These are phyloP conservation scores for Alectoria sarmentosa DNA, from an alignment of 495 filamentous ascomycete genomes.

Conservation along the genomic window DNA sequence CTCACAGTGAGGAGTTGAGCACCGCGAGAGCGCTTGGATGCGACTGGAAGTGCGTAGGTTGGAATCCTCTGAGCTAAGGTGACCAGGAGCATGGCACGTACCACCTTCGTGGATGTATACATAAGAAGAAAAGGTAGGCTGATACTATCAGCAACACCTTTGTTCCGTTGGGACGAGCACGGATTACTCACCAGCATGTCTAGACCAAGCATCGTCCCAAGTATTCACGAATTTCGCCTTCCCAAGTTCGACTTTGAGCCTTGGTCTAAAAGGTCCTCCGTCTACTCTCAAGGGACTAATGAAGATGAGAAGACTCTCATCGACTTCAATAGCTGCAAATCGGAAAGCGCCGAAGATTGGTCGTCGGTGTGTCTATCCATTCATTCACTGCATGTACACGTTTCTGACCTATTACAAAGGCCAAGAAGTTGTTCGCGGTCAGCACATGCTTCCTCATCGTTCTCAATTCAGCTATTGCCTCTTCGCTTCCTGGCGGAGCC, in stretches of 20 bases:
- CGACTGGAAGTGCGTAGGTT: background rate
- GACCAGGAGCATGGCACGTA: background rate
- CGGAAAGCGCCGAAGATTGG: slow-evolving; percentile 34
- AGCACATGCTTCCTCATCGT: slow-evolving; percentile 46
- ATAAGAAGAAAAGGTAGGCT: background rate
- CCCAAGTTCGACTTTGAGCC: slow-evolving; percentile 1
- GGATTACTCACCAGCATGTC: background rate
- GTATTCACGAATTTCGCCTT: background rate
- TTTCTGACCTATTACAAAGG: slow-evolving; percentile 17
- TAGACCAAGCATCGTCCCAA: slow-evolving; percentile 4
- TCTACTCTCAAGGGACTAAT: background rate
- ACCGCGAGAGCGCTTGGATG: slow-evolving; percentile 7
- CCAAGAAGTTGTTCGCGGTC: slow-evolving; percentile 45
- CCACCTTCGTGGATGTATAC: background rate
- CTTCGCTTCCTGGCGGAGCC: slow-evolving; percentile 48
- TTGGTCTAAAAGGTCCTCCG: background rate
- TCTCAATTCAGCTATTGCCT: slow-evolving; percentile 59
- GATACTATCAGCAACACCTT: background rate
- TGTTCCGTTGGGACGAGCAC: background rate
- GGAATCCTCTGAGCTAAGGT: background rate
- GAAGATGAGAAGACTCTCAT: slow-evolving; percentile 3
- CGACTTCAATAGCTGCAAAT: background rate
- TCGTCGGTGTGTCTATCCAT: slow-evolving; percentile 29
- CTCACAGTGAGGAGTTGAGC: background rate
- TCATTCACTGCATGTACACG: background rate